Evolutionary conservation across 2,329 filamentous ascomycete species (phyloP).

Genomic region (Paracamarosporium sp.): DNA sequence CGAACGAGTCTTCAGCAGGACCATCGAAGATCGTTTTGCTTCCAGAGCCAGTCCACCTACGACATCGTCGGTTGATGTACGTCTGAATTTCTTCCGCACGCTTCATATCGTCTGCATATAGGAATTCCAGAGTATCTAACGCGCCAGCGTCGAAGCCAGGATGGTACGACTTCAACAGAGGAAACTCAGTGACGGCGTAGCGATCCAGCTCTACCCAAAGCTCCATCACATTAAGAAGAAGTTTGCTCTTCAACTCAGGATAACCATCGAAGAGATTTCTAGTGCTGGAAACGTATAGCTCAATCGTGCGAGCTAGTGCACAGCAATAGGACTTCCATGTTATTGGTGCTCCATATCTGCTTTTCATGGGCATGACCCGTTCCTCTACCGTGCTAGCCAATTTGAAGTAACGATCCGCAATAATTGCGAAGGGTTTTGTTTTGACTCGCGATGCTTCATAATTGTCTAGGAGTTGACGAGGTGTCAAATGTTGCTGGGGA

Average conservation of each 20-base stretch:
- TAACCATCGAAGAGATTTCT: slow-evolving; percentile 51
- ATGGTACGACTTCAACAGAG: slow-evolving; percentile 59
- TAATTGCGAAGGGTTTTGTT: slow-evolving; percentile 22
- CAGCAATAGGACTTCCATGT: slow-evolving; percentile 35
- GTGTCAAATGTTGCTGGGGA: slow-evolving; percentile 1
- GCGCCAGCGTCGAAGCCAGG: slow-evolving; percentile 59
- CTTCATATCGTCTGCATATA: slow-evolving; percentile 55
- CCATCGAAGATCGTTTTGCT: slow-evolving; percentile 57
- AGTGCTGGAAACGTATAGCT: slow-evolving; percentile 43
- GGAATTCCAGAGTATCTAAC: slow-evolving; percentile 64
- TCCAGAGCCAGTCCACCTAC: slow-evolving; percentile 7
- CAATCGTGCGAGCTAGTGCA: slow-evolving; percentile 42
- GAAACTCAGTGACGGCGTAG: slow-evolving; percentile 50
- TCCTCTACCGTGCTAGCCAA: slow-evolving; percentile 24
- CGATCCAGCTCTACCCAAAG: slow-evolving; percentile 66
- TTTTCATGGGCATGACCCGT: slow-evolving; percentile 38
- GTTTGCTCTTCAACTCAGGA: slow-evolving; percentile 58
- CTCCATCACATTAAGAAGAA: slow-evolving; percentile 63
- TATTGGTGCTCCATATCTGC: not conserved
- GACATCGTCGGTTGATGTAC: slow-evolving; percentile 54
- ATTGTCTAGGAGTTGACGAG: slow-evolving; percentile 19
- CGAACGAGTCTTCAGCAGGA: slow-evolving; percentile 53
- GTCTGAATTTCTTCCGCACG: slow-evolving; percentile 59
- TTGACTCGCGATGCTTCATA: slow-evolving; percentile 18
- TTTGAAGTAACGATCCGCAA: slow-evolving; percentile 13